Evolutionary conservation across 31 red algal genomes (phyloP).

Genomic region (Odonthalia washingtoniensis): DNA sequence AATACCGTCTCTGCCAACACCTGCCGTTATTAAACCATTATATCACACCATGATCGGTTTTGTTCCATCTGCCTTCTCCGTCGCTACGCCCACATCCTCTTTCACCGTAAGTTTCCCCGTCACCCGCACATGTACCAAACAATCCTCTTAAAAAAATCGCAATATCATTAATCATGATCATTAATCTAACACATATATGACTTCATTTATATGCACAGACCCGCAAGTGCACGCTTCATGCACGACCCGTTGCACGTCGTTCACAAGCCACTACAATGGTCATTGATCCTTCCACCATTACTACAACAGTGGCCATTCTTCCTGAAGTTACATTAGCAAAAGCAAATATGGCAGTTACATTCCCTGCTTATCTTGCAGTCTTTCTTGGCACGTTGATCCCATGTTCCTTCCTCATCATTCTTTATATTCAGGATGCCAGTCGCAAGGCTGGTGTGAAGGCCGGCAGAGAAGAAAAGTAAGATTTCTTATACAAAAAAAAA

Average conservation of each 20-base stretch:
- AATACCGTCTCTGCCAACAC: no score
- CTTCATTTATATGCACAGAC: conserved; percentile 31
- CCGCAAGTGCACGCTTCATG: conserved; percentile 43
- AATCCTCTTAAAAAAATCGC: neutral
- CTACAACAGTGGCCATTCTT: conserved; percentile 45
- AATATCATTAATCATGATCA: no score
- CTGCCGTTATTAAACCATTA: conserved; percentile 10
- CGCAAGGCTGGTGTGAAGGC: conserved; percentile 87
- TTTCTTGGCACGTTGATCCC: conserved; percentile 97
- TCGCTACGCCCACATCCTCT: conserved; percentile 45
- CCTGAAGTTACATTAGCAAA: conserved; percentile 67
- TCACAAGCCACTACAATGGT: conserved; percentile 44
- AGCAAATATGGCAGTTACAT: conserved; percentile 89
- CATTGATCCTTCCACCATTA: no score
- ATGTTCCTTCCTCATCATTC: conserved; percentile 93
- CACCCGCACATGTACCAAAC: neutral
- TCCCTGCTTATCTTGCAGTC: conserved; percentile 94
- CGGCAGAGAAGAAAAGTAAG: conserved; percentile 63
- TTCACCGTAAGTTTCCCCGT: conserved; percentile 58
- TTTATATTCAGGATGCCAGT: conserved; percentile 95
- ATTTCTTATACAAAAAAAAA: neutral
- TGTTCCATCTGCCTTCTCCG: conserved; percentile 38
- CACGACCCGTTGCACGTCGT: conserved; percentile 59
- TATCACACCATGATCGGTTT: conserved; percentile 61
- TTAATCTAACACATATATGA: no score